Evolutionary conservation across 495 filamentous ascomycete species (phyloP), one percentile per base, ranked within the genome.

Genomic region (Chaetomium tenue): DNA sequence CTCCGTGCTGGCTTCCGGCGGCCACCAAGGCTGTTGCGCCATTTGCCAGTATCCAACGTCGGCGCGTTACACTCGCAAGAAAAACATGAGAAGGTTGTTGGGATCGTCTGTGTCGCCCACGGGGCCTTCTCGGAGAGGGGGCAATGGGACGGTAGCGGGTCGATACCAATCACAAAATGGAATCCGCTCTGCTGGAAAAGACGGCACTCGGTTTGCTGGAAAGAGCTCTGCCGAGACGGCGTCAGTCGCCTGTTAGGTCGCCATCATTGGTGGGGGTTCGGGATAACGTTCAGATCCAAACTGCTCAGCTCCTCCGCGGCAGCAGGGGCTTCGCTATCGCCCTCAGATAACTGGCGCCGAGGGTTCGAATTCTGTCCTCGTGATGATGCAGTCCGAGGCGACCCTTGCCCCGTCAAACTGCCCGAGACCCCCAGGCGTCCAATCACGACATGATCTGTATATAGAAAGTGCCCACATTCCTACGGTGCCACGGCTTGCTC

Each of bases 141-240:
- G 12, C 39, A 30, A 56, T 28, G 30, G n/a, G 2, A 26, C 23
- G 48, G 12, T 23, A 9, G 22, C 23, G 12, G 47, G 47, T 50
- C 20, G 18, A 20, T 25, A 20, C 48, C 46, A 50, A 50, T 20
- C 46, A 18, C 52, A n/a, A n/a, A 18, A 11, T 20, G 8, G 42
- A 22, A 23, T 46, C 56, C 48, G 57, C 33, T 28, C 23, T n/a
- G 26, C 22, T 60, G 58, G 58, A 60, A 52, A 42, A 53, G 33
- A 63, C 57, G 39, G 56, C 55, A 61, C 26, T 57, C 71, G 69
- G 69, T 25, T 73, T 71, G 65, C 71, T 73, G 16, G 47, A 71
- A 69, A 71, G 25, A 66, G 71, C 42, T 47, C 58, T 67, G 65
- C 71, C 71, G 67, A 68, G 68, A 54, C 61, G 44, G 63, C 55